Percentiles rank a stretch among this genome's conserved stretches.
phyloP scores from a whole-genome alignment of 1,139 yeast genomes.

The Candida tropicalis region DNA sequence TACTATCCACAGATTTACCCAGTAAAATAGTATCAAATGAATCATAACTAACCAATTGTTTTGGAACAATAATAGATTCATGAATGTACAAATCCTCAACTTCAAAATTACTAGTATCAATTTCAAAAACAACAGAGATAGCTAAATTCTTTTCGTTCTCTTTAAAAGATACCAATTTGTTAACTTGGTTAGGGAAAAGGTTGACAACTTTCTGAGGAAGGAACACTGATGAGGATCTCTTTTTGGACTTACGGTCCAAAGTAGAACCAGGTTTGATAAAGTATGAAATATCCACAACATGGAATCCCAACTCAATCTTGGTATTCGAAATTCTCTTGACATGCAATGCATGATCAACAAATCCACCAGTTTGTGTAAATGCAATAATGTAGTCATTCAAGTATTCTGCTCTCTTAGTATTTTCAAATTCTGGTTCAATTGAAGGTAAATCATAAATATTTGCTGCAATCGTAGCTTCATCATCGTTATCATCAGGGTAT shows the following conservation, averaged over 20 bases:
- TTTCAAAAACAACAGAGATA: conserved; percentile 78
- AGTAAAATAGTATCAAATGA: conserved; percentile 53
- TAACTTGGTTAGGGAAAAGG: conserved; percentile 69
- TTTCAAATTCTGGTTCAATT: conserved; percentile 36
- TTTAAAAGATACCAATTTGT: conserved; percentile 61
- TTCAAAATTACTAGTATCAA: conserved; percentile 73
- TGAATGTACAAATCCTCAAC: conserved; percentile 80
- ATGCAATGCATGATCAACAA: conserved; percentile 80
- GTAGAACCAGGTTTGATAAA: conserved; percentile 71
- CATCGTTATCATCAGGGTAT: conserved; percentile 50
- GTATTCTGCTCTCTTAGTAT: conserved; percentile 56
- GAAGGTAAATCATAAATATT: conserved; percentile 38
- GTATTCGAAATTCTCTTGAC: conserved; percentile 61
- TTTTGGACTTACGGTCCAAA: conserved; percentile 87
- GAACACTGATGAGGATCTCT: conserved; percentile 86
- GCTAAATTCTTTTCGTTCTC: conserved; percentile 66
- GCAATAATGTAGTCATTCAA: conserved; percentile 67
- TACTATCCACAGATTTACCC: conserved; percentile 30
- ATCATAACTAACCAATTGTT: conserved; percentile 53
- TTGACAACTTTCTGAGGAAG: conserved; percentile 79
- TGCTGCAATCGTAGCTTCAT: conserved; percentile 15
- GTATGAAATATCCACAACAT: conserved; percentile 76
- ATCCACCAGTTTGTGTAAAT: conserved; percentile 59
- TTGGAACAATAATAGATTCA: conserved; percentile 70
- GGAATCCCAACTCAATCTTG: conserved; percentile 75